phyloP scores from a whole-genome alignment of 192 early-diverging fungal genomes.

The Linnemannia schmuckeri region DNA sequence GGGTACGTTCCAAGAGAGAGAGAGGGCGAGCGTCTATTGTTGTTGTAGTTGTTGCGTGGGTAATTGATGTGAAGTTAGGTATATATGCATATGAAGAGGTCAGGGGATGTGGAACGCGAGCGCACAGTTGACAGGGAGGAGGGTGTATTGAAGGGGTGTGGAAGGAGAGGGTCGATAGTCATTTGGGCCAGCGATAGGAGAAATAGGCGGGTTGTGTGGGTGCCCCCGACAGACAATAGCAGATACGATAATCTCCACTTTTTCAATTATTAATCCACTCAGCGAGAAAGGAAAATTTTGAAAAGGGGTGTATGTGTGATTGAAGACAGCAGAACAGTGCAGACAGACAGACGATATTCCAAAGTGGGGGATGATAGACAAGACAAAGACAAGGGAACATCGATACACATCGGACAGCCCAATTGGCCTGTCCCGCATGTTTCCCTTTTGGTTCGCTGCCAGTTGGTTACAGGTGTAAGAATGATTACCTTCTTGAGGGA shows the following conservation, averaged over 20 bases:
- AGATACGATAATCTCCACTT: slow-evolving; percentile 5
- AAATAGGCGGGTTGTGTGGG: neutral
- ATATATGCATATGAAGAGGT: neutral
- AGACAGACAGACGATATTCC: neutral
- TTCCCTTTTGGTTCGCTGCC: neutral
- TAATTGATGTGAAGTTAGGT: neutral
- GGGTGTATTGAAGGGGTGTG: neutral
- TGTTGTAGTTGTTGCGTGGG: neutral
- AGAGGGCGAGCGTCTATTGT: slow-evolving; percentile 46
- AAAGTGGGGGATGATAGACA: neutral
- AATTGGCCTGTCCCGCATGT: neutral
- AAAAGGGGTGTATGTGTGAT: neutral
- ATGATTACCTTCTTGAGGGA: slow-evolving; percentile 48
- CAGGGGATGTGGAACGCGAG: neutral
- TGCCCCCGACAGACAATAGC: neutral
- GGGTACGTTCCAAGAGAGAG: slow-evolving; percentile 54
- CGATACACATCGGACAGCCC: neutral
- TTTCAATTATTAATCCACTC: slow-evolving; percentile 13
- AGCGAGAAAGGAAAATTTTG: neutral
- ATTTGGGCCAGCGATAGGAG: neutral
- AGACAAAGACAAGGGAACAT: neutral
- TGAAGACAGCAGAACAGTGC: neutral
- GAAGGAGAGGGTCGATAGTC: neutral
- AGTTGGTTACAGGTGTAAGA: neutral
- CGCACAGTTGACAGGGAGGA: neutral